These are phyloP conservation scores for Streptanthus diversifolius DNA, from an alignment of 345 rosid species.

Conservation along the genomic window DNA sequence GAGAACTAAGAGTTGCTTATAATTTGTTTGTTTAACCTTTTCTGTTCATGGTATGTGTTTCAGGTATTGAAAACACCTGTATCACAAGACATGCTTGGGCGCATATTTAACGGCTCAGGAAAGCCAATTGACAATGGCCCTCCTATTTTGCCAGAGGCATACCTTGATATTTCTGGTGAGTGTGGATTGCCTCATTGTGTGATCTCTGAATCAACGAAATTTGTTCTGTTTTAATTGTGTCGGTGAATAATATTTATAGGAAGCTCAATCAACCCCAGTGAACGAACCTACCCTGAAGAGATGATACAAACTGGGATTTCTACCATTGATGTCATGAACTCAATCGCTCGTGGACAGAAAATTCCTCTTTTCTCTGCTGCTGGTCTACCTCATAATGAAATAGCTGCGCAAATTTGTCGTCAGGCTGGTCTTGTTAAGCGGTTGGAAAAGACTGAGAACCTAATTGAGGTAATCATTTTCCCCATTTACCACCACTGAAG, in stretches of 20 bases:
- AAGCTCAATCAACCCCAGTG: slow-evolving; percentile 98
- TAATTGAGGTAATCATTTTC: slow-evolving; percentile 54
- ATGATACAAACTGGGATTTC: slow-evolving; percentile 99
- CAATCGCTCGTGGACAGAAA: slow-evolving; percentile 98
- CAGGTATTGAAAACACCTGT: slow-evolving; percentile 97
- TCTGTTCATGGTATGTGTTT: slow-evolving; percentile 20
- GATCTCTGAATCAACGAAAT: neutral
- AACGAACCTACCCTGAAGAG: slow-evolving; percentile 99
- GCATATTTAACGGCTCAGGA: slow-evolving; percentile 98
- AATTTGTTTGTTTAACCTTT: neutral
- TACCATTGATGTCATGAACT: slow-evolving; percentile 98
- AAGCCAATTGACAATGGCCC: slow-evolving; percentile 99
- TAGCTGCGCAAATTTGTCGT: slow-evolving; percentile 99
- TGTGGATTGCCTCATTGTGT: neutral
- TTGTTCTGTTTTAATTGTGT: neutral
- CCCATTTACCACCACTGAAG: neutral
- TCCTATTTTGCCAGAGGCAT: slow-evolving; percentile 94
- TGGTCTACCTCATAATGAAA: slow-evolving; percentile 99
- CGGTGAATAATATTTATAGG: slow-evolving; percentile 40
- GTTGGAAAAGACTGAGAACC: slow-evolving; percentile 80
- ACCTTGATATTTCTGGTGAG: slow-evolving; percentile 92
- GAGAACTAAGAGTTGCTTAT: neutral
- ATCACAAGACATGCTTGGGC: slow-evolving; percentile 97
- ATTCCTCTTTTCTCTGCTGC: slow-evolving; percentile 99
- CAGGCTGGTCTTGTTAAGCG: slow-evolving; percentile 99